Percentiles rank a stretch among this genome's conserved stretches.
Evolutionary conservation across 805 yeast species (phyloP).

Genomic region (Kuraishia borneana): DNA sequence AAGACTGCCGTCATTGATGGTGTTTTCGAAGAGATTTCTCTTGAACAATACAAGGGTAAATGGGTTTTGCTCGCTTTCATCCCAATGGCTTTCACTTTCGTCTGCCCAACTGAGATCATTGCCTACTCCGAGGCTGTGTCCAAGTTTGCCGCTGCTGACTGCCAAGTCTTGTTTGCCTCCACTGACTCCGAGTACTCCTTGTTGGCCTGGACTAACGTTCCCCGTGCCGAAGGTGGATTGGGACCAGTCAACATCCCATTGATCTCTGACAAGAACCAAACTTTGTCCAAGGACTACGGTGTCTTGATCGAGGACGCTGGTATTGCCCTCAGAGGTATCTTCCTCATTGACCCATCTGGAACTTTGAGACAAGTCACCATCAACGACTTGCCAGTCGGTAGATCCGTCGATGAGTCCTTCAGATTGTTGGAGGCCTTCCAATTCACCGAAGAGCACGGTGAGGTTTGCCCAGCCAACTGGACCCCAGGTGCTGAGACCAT

Average conservation of each 20-base stretch:
- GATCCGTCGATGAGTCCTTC: constrained; percentile 95
- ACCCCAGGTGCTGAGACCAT: constrained; percentile 88
- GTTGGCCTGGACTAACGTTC: constrained; percentile 96
- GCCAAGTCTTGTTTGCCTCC: constrained; percentile 89
- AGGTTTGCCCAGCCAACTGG: constrained; percentile 99
- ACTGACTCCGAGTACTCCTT: constrained; percentile 97
- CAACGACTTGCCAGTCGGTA: constrained; percentile 98
- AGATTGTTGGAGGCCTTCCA: constrained; percentile 99
- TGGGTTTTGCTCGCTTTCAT: constrained; percentile 96
- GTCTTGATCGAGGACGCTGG: constrained; percentile 95
- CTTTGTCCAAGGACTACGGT: constrained; percentile 92
- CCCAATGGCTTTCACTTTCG: constrained; percentile 98
- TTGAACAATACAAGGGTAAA: constrained; percentile 94
- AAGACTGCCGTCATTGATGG: constrained; percentile 98
- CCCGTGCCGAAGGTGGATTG: constrained; percentile 96
- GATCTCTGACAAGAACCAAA: constrained; percentile 93
- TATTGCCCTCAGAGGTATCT: constrained; percentile 95
- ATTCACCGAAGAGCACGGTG: constrained; percentile 98
- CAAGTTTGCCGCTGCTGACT: constrained; percentile 78
- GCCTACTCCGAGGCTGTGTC: constrained; percentile 95
- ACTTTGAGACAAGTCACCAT: constrained; percentile 90
- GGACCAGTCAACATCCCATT: constrained; percentile 93
- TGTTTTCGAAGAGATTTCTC: constrained; percentile 85
- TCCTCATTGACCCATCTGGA: constrained; percentile 95
- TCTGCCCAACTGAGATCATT: constrained; percentile 98